These are phyloP conservation scores for Aspergillus cejpii DNA, from an alignment of 2,329 filamentous ascomycete genomes.

Conservation along the genomic window DNA sequence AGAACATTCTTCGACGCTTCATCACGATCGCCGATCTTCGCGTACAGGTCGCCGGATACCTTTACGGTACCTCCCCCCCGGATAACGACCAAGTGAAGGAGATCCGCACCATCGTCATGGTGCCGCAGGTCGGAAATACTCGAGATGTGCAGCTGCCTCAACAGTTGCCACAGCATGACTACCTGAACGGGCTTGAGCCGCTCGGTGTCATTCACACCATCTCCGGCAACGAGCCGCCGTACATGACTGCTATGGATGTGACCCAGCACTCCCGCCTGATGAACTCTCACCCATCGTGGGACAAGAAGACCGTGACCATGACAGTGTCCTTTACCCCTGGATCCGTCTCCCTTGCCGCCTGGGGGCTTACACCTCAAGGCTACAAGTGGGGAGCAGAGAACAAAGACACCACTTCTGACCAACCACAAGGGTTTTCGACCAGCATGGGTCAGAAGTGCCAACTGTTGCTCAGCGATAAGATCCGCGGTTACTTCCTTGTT, in stretches of 20 bases:
- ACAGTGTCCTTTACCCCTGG: slow-evolving; percentile 95
- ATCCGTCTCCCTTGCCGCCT: slow-evolving; percentile 88
- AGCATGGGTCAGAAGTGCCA: slow-evolving; percentile 94
- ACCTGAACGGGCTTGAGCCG: slow-evolving; percentile 77
- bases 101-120: slow-evolving; percentile 91
- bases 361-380: slow-evolving; percentile 82
- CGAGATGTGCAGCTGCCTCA: slow-evolving; percentile 88
- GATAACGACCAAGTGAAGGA: slow-evolving; percentile 98
- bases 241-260: slow-evolving; percentile 93
- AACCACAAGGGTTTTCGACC: slow-evolving; percentile 87
- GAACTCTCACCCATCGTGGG: slow-evolving; percentile 71
- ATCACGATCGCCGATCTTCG: slow-evolving; percentile 95
- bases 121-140: slow-evolving; percentile 90
- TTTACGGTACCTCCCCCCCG: slow-evolving; percentile 85
- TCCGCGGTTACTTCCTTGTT: slow-evolving; percentile 91
- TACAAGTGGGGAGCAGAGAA: slow-evolving; percentile 98
- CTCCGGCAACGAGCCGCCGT: slow-evolving; percentile 87
- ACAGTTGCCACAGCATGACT: slow-evolving; percentile 84
- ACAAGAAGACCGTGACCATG: slow-evolving; percentile 88
- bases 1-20: slow-evolving; percentile 97
- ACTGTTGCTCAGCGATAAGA: slow-evolving; percentile 83
- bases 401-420: slow-evolving; percentile 84
- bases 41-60: slow-evolving; percentile 90
- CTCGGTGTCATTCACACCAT: slow-evolving; percentile 93
- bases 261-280: slow-evolving; percentile 89